Evolutionary conservation across 106 monocot genomes (phyloP), one percentile per base, ranked within the genome.

Genomic region (Phalaenopsis aphrodite): DNA sequence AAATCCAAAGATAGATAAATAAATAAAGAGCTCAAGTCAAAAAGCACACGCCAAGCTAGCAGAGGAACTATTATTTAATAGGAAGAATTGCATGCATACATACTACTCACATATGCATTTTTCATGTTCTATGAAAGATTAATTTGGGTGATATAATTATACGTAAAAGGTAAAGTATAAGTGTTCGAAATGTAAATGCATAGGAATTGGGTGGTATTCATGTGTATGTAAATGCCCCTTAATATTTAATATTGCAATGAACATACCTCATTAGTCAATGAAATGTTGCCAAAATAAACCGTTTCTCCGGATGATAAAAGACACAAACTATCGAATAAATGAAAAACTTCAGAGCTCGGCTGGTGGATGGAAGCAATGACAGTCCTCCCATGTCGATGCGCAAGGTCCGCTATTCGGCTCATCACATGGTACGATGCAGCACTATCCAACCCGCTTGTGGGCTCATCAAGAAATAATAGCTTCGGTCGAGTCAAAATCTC

Each of bases 401-500:
- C 81, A 15, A 74, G 75, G n/a, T 57, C 48, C 1, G 42, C 81
- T 38, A 81, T 81, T 21, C 81, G 81, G 23, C 57, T 57, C 24
- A 81, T 37, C 2, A 81, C 81, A 46, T 81, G 81, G 46, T 46
- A 81, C 3, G 84, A 80, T 2, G 87, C 87, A 0, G 84, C 82
- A 14, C 85, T 88, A 41, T 88, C 88, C 8, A 88, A 56, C 14
- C 84, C 83, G 61, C 87, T 87, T 1, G 84, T 87, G 4, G 87
- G 87, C 67, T 87, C 87, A 52, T 87, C 87, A 3, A 84, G 65
- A 61, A 87, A 87, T 2, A 87, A 52, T 0, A 84, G 77, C 45
- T 67, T 64, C 8, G 87, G 87, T 5, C 76, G 45, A 8, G 75
- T 84, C 16, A 87, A 24, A 36, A 84, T 87, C 84, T 87, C 87